Percentiles rank a stretch among this genome's conserved stretches.
phyloP scores from a whole-genome alignment of 306 rosid genomes.

The Psophocarpus tetragonolobus region DNA sequence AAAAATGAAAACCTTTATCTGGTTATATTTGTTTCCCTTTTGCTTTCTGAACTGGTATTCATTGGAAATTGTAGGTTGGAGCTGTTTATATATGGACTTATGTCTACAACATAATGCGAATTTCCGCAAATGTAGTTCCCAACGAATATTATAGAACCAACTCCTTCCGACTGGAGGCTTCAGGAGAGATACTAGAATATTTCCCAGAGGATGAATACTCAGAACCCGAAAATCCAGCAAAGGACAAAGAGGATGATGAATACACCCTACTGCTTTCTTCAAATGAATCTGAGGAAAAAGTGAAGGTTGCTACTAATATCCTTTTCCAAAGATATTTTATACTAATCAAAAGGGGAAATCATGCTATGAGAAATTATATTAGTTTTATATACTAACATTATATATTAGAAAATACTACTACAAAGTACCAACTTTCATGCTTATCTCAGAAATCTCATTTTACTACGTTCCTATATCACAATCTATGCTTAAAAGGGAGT shows the following conservation, averaged over 20 bases:
- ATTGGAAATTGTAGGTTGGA: slow-evolving; percentile 58
- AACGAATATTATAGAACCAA: slow-evolving; percentile 20
- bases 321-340: slow-evolving; percentile 4
- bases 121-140: slow-evolving; percentile 46
- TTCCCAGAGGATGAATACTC: slow-evolving; percentile 22
- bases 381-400: not conserved
- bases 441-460: not conserved
- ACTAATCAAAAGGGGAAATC: not conserved
- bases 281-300: slow-evolving; percentile 30
- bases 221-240: slow-evolving; percentile 39
- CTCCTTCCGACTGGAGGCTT: slow-evolving; percentile 27
- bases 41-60: slow-evolving; percentile 12
- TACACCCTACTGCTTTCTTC: slow-evolving; percentile 39
- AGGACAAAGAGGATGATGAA: slow-evolving; percentile 38
- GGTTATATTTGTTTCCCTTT: not conserved
- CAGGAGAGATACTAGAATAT: slow-evolving; percentile 31
- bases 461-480: not conserved
- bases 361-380: not conserved
- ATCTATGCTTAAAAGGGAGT: not conserved
- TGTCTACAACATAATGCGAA: slow-evolving; percentile 76
- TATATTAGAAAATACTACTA: not conserved
- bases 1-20: not conserved
- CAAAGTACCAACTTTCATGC: not conserved
- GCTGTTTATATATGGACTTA: slow-evolving; percentile 74
- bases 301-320: slow-evolving; percentile 42